These are phyloP conservation scores for Wallemia hederae DNA, from an alignment of 1,284 basidiomycete species.

Conservation along the genomic window DNA sequence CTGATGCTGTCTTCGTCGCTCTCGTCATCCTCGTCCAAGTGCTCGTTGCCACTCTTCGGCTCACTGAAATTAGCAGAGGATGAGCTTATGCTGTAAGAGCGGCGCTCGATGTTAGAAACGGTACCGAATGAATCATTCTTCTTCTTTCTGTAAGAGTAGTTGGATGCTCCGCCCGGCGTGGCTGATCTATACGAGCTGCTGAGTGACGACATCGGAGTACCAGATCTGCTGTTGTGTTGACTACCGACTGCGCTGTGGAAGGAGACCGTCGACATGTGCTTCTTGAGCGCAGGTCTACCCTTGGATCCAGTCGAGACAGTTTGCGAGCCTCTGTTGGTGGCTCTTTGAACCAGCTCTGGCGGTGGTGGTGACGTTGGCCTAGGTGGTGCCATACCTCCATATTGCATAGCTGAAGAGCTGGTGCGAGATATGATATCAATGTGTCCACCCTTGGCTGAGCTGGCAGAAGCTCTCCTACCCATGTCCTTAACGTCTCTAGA, in stretches of 20 bases:
- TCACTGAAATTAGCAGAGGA: not conserved
- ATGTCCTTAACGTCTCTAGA: not conserved
- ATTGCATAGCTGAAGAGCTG: not conserved
- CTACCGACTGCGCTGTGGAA: not conserved
- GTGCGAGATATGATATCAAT: conserved; percentile 2
- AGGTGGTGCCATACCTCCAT: conserved; percentile 30
- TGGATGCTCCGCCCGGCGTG: not conserved
- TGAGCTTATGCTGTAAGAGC: not conserved
- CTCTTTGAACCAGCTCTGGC: conserved; percentile 53
- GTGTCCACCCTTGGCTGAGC: conserved; percentile 5
- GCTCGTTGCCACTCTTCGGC: not conserved
- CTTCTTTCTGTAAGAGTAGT: not conserved
- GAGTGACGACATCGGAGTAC: not conserved
- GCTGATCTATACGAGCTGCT: not conserved
- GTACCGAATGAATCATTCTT: not conserved
- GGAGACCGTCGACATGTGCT: not conserved
- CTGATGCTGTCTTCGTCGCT: conserved; percentile 1
- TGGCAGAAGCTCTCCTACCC: conserved; percentile 23
- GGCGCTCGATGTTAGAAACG: not conserved
- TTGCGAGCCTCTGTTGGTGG: conserved; percentile 22
- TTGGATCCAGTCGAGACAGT: conserved; percentile 1
- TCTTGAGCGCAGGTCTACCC: not conserved
- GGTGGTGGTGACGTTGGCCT: conserved; percentile 68
- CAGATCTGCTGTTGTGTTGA: not conserved
- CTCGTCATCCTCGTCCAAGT: not conserved